Evolutionary conservation across 2,329 filamentous ascomycete genomes (phyloP), one percentile per base, ranked within the genome.

Genomic region (Arthrobotrys megalospora): DNA sequence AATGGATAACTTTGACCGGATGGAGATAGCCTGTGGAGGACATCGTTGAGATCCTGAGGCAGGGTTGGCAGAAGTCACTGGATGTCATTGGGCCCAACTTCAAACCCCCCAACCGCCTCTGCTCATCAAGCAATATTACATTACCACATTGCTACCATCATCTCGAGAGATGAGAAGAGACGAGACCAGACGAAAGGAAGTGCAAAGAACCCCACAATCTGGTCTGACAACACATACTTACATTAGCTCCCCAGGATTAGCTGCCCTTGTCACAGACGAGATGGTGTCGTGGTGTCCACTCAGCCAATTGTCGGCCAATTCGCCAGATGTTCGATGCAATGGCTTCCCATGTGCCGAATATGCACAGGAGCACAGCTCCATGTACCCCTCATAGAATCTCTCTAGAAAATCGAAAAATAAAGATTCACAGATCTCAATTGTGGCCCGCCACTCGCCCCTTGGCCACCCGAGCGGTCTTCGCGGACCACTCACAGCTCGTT

Each of bases 231-330:
- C 73, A 71, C 73, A 77, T 70, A 77, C 73, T 65, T 70, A 70
- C 73, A 77, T 77, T 77, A 77, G 73, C 73, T 77, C 52, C 58
- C 73, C 73, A 77, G 73, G 73, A 68, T 66, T 71, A 60, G 65
- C 47, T 66, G 73, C 73, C 73, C 71, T 63, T 69, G 72, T 77
- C 66, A 50, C 72, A 77, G 43, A 32, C 36, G 65, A 70, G 65
- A 70, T 65, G 73, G 73, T 77, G 73, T 77, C 73, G 73, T 77
- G 73, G 73, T 77, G 66, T 53, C 73, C 73, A 77, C 47, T 60
- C 24, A 77, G 73, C 73, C 73, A 77, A 77, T 77, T 77, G 73
- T 71, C 66, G 24, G 73, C 50, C 66, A 69, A 77, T 71, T 77
- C 73, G 52, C 73, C 55, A 60, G 66, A 69, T 52, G 52, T 55